Evolutionary conservation across 768 basidiomycete genomes (phyloP).

Genomic region (Tulasnella calospora): DNA sequence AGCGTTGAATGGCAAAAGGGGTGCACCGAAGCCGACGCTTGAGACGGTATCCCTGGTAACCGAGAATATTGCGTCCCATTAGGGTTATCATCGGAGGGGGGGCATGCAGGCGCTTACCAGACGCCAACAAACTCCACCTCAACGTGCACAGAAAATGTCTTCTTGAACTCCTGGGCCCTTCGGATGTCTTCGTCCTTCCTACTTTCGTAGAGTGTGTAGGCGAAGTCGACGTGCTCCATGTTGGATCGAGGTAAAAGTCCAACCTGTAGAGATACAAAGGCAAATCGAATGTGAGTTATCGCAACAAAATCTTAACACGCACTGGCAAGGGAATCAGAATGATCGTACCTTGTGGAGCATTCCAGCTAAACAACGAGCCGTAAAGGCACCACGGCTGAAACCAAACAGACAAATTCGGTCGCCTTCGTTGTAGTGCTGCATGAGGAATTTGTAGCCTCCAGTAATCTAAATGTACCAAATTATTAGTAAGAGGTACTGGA

Average conservation of each 20-base stretch:
- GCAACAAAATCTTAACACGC: too few relatives aligned
- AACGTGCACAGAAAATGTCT: slow-evolving; percentile 29
- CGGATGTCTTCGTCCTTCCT: slow-evolving; percentile 1
- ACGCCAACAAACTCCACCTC: slow-evolving; percentile 33
- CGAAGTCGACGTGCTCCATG: slow-evolving; percentile 19
- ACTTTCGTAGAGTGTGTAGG: slow-evolving; percentile 19
- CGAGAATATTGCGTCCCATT: not conserved
- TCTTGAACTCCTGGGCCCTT: slow-evolving; percentile 30
- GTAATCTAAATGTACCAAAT: slow-evolving; percentile 7
- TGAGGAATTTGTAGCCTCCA: slow-evolving; percentile 24
- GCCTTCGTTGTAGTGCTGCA: slow-evolving; percentile 20
- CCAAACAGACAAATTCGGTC: slow-evolving; percentile 28
- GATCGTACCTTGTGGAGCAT: slow-evolving; percentile 27
- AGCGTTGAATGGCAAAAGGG: slow-evolving; percentile 30
- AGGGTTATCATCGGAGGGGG: not conserved
- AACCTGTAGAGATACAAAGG: slow-evolving; percentile 12
- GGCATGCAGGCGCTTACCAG: slow-evolving; percentile 1
- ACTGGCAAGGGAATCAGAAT: too few relatives aligned
- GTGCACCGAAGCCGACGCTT: slow-evolving; percentile 29
- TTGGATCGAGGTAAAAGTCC: slow-evolving; percentile 20
- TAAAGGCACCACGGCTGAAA: slow-evolving; percentile 29
- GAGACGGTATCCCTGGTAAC: slow-evolving; percentile 30
- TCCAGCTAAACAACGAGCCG: slow-evolving; percentile 28
- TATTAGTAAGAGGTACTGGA: not conserved
- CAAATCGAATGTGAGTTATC: too few relatives aligned